Percentiles rank a stretch among this genome's conserved stretches.
phyloP scores from a whole-genome alignment of 768 basidiomycete species.

The Leccinellum rugosiceps region DNA sequence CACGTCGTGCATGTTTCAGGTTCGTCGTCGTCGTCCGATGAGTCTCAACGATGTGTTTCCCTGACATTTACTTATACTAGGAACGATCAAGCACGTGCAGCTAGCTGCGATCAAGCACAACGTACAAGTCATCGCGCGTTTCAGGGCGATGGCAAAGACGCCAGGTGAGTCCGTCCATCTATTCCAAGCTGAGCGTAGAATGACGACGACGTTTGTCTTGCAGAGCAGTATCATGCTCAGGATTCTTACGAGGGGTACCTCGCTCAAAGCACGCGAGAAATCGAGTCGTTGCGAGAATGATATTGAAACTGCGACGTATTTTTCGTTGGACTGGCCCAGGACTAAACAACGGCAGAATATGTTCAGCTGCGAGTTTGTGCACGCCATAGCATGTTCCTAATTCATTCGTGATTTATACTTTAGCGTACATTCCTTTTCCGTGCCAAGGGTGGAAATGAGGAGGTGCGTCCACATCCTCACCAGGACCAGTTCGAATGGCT shows the following conservation, averaged over 20 bases:
- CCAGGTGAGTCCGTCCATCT: conserved; percentile 40
- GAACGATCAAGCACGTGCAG: conserved; percentile 86
- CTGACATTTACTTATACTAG: too few species aligned
- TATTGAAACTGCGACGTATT: not conserved
- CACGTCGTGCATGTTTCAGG: conserved; percentile 81
- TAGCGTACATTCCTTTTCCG: too few species aligned
- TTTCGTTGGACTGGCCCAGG: too few species aligned
- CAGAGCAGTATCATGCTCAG: conserved; percentile 47
- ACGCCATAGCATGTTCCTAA: too few species aligned
- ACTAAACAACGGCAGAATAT: not conserved
- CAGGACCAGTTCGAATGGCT: too few species aligned
- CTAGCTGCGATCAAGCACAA: conserved; percentile 78
- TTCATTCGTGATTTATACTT: too few species aligned
- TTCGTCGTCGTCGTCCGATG: too few species aligned
- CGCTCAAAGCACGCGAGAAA: conserved; percentile 54
- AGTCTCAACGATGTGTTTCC: not conserved
- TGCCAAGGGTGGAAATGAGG: too few species aligned
- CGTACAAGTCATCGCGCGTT: conserved; percentile 64
- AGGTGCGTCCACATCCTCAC: too few species aligned
- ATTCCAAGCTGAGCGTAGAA: not conserved
- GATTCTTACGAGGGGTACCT: conserved; percentile 63
- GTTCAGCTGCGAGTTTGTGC: too few species aligned
- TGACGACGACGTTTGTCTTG: not conserved
- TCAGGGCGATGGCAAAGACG: conserved; percentile 50
- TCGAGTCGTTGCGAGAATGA: conserved; percentile 65